Conservation (phyloP, 2,329 filamentous ascomycete species). For the Claviceps sp. region DNA sequence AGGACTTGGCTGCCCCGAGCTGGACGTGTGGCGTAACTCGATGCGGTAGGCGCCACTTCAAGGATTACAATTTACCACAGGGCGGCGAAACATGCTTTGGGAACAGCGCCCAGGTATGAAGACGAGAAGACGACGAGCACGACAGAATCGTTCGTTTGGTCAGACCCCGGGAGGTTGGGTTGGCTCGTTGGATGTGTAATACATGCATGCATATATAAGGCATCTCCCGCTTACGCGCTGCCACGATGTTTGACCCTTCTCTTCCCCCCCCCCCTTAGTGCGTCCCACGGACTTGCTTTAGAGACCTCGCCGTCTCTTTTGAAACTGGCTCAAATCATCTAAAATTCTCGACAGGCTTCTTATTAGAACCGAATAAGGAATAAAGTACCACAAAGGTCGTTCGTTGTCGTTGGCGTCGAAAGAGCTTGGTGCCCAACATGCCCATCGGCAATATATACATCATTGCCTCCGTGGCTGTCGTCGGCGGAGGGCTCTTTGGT, state of each 20-base stretch:
- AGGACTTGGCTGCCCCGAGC: not conserved
- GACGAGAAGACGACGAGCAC: not conserved
- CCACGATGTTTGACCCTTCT: not conserved
- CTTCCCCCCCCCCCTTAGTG: not conserved
- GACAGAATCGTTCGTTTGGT: too few relatives aligned
- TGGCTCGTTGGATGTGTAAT: not conserved
- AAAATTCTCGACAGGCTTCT: not conserved
- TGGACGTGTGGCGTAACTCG: not conserved
- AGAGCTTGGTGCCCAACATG: slow-evolving; percentile 10
- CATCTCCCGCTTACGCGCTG: not conserved
- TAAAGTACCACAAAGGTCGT: not conserved
- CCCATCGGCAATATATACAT: slow-evolving; percentile 22
- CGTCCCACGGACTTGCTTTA: not conserved
- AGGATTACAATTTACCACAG: not conserved
- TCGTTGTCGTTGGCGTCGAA: not conserved
- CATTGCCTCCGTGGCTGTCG: slow-evolving; percentile 22
- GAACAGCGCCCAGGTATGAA: not conserved
- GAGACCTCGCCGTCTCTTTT: not conserved
- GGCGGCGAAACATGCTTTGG: not conserved
- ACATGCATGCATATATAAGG: not conserved
- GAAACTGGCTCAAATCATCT: not conserved
- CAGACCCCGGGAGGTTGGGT: not conserved
- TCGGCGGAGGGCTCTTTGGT: slow-evolving; percentile 38
- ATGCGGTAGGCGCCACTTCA: not conserved
- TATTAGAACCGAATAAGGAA: not conserved